Percentiles rank a stretch among this genome's conserved stretches.
These are phyloP conservation scores for Saccharomycopsis fodiens DNA, from an alignment of 805 yeast genomes.

Conservation along the genomic window DNA sequence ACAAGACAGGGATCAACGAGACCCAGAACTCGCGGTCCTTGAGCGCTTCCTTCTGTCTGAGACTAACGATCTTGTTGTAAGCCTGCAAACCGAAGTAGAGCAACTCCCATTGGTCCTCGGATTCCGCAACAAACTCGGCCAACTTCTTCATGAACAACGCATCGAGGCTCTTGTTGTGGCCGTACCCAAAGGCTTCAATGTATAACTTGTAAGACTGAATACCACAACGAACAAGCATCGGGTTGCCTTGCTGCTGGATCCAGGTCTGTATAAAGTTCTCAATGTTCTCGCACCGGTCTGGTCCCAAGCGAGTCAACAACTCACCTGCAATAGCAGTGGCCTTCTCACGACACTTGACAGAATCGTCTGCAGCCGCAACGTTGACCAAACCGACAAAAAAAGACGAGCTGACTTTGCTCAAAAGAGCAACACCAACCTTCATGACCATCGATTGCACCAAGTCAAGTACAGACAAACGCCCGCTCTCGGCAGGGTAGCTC, in stretches of 20 bases:
- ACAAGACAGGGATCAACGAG: slow-evolving; percentile 41
- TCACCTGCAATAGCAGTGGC: slow-evolving; percentile 54
- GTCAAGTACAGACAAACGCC: slow-evolving; percentile 88
- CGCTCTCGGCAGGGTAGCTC: slow-evolving; percentile 76
- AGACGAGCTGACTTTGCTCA: slow-evolving; percentile 58
- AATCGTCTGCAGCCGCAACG: slow-evolving; percentile 69
- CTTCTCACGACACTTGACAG: slow-evolving; percentile 76
- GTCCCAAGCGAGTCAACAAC: slow-evolving; percentile 44
- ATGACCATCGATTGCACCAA: slow-evolving; percentile 61
- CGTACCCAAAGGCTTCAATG: slow-evolving; percentile 40
- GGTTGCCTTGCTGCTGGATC: slow-evolving; percentile 49
- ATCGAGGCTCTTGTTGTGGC: slow-evolving; percentile 33
- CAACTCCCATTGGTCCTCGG: slow-evolving; percentile 61
- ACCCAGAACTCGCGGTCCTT: slow-evolving; percentile 27
- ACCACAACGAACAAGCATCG: slow-evolving; percentile 62
- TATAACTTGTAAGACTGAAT: slow-evolving; percentile 61
- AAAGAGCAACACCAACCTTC: slow-evolving; percentile 53
- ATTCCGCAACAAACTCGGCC: slow-evolving; percentile 27
- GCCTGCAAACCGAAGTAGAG: slow-evolving; percentile 59
- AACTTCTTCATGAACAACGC: slow-evolving; percentile 26
- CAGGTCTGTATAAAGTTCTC: slow-evolving; percentile 37
- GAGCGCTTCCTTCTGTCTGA: slow-evolving; percentile 27
- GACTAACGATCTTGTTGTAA: slow-evolving; percentile 31
- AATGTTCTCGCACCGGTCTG: slow-evolving; percentile 27
- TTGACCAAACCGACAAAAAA: slow-evolving; percentile 79